These are phyloP conservation scores for Neofusicoccum sp. DNA, from an alignment of 2,329 filamentous ascomycete species.

Conservation along the genomic window DNA sequence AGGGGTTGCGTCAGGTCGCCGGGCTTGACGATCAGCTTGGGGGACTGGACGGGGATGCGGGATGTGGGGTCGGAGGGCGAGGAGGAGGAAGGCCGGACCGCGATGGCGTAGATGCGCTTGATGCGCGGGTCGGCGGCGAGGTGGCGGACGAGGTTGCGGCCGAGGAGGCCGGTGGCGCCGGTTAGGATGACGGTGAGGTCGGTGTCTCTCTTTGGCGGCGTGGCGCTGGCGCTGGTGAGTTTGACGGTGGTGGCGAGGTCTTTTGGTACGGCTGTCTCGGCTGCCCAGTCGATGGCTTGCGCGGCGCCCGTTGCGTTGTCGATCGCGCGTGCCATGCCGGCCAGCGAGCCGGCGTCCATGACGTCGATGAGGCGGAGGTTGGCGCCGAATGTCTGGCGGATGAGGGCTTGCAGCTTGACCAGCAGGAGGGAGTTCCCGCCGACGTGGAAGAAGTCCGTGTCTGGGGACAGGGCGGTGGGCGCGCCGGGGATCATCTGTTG, in stretches of 20 bases:
- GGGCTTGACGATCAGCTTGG: conserved; percentile 27
- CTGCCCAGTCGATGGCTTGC: neutral
- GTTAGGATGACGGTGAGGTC: conserved; percentile 24
- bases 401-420: neutral
- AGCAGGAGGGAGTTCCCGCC: conserved; percentile 20
- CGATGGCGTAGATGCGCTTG: conserved; percentile 44
- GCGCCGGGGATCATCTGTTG: neutral
- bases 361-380: neutral
- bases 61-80: neutral
- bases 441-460: conserved; percentile 14
- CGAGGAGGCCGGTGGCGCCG: conserved; percentile 26
- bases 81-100: conserved; percentile 32
- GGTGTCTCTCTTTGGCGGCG: neutral
- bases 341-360: neutral
- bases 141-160: conserved; percentile 22
- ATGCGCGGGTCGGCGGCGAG: conserved; percentile 40
- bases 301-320: neutral
- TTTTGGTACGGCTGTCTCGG: neutral
- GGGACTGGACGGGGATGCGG: neutral
- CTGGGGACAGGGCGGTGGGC: neutral
- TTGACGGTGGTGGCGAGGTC: neutral
- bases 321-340: neutral
- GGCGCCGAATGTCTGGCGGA: neutral
- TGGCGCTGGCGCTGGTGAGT: neutral
- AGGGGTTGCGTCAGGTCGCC: conserved; percentile 40